These are phyloP conservation scores for Coccomyxa sp. DNA, from an alignment of 139 green algal species.

Conservation along the genomic window DNA sequence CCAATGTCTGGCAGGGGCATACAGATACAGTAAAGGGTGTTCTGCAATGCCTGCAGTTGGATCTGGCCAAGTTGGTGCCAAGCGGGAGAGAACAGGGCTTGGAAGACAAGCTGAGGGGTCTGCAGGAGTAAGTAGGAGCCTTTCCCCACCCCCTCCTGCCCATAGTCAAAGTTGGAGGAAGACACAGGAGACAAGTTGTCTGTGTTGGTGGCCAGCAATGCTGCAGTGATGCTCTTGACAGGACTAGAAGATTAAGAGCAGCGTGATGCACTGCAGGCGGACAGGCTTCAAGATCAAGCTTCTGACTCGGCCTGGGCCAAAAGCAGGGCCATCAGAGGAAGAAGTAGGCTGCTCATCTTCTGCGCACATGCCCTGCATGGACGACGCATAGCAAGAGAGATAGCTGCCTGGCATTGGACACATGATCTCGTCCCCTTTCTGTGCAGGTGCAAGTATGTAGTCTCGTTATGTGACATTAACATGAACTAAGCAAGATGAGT, in stretches of 20 bases:
- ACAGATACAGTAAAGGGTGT: too few relatives aligned
- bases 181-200: background rate
- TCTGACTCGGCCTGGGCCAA: constrained; percentile 39
- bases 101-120: constrained; percentile 16
- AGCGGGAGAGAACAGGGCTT: constrained; percentile 19
- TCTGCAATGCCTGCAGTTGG: constrained; percentile 13
- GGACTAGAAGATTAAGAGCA: background rate
- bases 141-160: background rate
- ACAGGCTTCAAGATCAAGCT: constrained; percentile 53
- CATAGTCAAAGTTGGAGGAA: background rate
- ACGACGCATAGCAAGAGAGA: too few relatives aligned
- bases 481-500: too few relatives aligned
- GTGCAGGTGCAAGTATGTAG: too few relatives aligned
- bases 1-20: too few relatives aligned
- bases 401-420: too few relatives aligned
- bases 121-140: constrained; percentile 23
- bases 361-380: too few relatives aligned
- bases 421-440: too few relatives aligned
- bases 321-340: constrained; percentile 17
- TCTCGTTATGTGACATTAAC: too few relatives aligned
- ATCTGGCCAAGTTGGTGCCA: constrained; percentile 35
- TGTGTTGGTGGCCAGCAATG: background rate
- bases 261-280: constrained; percentile 20
- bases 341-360: too few relatives aligned
- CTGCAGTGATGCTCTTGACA: too few relatives aligned